Base-by-base conservation (phyloP, 441 rosid species). In the Brassica balearica region DNA sequence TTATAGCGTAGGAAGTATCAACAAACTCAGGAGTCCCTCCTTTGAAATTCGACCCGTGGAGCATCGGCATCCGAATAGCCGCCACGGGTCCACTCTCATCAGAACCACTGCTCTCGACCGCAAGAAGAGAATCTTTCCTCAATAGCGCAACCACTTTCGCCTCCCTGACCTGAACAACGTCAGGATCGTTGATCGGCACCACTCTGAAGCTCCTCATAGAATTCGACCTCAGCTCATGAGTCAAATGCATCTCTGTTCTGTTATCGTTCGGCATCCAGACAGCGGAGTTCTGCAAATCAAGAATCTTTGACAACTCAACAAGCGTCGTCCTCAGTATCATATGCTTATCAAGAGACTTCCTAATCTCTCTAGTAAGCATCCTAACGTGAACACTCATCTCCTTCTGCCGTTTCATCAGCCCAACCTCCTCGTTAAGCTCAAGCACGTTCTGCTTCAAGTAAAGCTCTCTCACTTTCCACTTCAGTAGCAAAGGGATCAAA, bases 221-320 rank as follows among this genome's bases (percentile, higher is more conserved):
- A 72, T 76, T 79, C 2, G 73, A 65, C 56, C 82, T 87, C 36
- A 89, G 78, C 85, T 89, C 92, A 32, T 91, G 86, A 51, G 88
- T 91, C 69, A 89, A 83, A 75, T 85, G 84, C 91, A 91, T 87
- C 79, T 84, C 86, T 0, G 85, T 85, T 65, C 89, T 71, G 69
- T 69, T 84, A 80, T 86, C 87, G 69, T 84, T 89, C 27, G 95
- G 93, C 93, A 91, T 88, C 95, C 91, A 91, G 77, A 91, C 92
- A 0, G 87, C 89, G 77, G 92, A 89, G 82, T 89, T 91, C 20
- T 87, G 85, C 70, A 91, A 81, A 83, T 79, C 91, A 85, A 91
- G 80, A 74, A 90, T 91, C 88, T 88, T 88, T 1, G 93, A 89
- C 2, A 91, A 82, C 87, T 89, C 95, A 2, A 88, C 90, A 48